Conservation (phyloP, 768 basidiomycete genomes). For the Tephrocybe sp. region DNA sequence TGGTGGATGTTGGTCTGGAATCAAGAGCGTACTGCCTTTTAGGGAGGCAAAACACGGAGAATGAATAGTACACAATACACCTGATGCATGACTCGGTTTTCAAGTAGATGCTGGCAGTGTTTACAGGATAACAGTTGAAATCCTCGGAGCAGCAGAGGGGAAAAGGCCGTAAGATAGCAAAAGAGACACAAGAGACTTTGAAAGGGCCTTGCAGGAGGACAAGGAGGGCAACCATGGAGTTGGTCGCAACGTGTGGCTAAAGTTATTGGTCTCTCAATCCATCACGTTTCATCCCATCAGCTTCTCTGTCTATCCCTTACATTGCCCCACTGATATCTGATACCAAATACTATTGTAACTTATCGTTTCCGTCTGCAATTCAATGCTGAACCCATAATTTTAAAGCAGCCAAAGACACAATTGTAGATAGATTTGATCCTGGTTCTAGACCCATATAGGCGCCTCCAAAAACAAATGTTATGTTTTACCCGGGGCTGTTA, state of each 20-base stretch:
- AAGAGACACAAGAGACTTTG: not conserved
- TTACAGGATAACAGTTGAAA: not conserved
- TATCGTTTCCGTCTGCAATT: too few species aligned
- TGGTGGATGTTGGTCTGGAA: conserved; percentile 1
- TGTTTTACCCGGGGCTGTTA: too few species aligned
- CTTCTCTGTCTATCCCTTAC: not conserved
- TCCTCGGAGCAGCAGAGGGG: conserved; percentile 14
- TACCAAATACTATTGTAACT: too few species aligned
- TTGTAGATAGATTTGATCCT: too few species aligned
- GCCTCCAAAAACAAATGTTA: too few species aligned
- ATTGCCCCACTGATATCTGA: not conserved
- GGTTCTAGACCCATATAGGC: too few species aligned
- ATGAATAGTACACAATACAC: conserved; percentile 10
- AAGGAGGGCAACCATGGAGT: not conserved
- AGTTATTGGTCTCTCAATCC: conserved; percentile 8
- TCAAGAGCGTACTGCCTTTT: conserved; percentile 22
- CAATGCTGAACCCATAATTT: too few species aligned
- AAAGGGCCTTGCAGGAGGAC: not conserved
- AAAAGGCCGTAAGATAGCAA: not conserved
- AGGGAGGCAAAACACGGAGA: conserved; percentile 6
- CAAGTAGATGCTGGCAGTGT: not conserved
- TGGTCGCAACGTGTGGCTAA: conserved; percentile 13
- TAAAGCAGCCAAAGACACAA: too few species aligned
- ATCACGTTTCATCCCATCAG: conserved; percentile 5
- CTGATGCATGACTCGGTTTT: conserved; percentile 14